Conservation (phyloP, 208 protist genomes). For the Trichomonas vaginalis region DNA sequence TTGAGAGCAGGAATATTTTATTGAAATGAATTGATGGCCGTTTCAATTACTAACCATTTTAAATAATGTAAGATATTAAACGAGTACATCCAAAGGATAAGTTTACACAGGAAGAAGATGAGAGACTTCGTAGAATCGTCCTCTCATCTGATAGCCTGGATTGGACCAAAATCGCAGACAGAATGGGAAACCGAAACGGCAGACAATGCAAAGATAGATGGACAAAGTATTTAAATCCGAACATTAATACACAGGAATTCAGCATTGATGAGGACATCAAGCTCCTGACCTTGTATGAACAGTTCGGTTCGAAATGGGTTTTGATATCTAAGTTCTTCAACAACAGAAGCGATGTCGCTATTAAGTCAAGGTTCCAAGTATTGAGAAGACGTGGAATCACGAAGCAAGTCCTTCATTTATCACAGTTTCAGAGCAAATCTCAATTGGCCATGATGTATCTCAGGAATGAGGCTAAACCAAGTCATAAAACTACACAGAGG, state of each 20-base stretch:
- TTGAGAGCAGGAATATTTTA: neutral
- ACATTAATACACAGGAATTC: neutral
- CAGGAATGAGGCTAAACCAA: too few species aligned
- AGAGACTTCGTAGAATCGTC: neutral
- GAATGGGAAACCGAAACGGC: neutral
- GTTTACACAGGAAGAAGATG: neutral
- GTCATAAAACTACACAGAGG: too few species aligned
- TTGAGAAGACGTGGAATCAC: neutral
- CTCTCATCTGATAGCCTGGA: neutral
- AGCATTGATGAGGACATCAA: neutral
- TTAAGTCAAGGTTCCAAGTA: neutral
- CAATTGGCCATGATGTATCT: too few species aligned
- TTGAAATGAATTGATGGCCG: too few species aligned
- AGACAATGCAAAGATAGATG: neutral
- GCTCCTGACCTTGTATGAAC: neutral
- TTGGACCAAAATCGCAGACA: neutral
- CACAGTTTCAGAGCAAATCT: too few species aligned
- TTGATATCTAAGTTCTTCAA: neutral
- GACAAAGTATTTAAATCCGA: neutral
- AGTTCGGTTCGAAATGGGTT: neutral
- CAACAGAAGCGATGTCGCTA: neutral
- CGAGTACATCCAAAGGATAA: neutral
- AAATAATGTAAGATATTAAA: too few species aligned
- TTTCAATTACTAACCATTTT: too few species aligned
- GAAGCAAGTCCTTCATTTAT: too few species aligned